A percentile compares a stretch with the other conserved stretches of the same genome.
These are phyloP conservation scores for Picocystis sp. DNA, from an alignment of 163 green algal genomes.

Conservation along the genomic window DNA sequence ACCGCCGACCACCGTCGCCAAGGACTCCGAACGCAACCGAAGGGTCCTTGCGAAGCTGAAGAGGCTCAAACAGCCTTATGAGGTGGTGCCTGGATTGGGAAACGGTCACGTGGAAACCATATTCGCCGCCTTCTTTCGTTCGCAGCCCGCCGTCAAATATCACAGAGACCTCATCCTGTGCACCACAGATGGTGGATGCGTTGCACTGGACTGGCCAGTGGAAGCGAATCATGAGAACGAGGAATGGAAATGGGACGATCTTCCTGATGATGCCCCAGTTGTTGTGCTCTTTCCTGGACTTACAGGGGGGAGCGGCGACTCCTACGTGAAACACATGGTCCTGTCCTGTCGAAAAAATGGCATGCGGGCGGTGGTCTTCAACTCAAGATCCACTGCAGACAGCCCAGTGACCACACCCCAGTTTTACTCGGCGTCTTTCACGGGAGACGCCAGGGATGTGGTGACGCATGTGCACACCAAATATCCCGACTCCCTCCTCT, in stretches of 20 bases:
- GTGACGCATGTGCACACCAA: constrained; percentile 37
- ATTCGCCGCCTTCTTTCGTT: constrained; percentile 41
- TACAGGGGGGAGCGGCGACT: constrained; percentile 70
- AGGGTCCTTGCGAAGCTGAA: too few relatives aligned
- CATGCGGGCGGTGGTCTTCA: constrained; percentile 79
- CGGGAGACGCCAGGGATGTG: constrained; percentile 54
- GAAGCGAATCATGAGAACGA: not conserved
- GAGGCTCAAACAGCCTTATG: constrained; percentile 1
- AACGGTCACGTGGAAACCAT: constrained; percentile 62
- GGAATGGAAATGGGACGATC: constrained; percentile 5
- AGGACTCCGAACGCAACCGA: too few relatives aligned
- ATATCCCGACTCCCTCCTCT: constrained; percentile 45
- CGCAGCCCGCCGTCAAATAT: constrained; percentile 33
- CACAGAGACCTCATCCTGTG: constrained; percentile 31
- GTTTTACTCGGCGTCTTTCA: constrained; percentile 91
- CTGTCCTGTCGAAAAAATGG: constrained; percentile 22
- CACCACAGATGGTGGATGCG: constrained; percentile 48
- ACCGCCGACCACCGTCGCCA: too few relatives aligned
- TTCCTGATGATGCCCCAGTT: constrained; percentile 56
- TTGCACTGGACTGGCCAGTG: constrained; percentile 51
- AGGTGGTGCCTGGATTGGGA: constrained; percentile 1
- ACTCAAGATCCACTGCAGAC: constrained; percentile 63
- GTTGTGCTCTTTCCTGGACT: constrained; percentile 77
- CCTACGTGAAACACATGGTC: constrained; percentile 67
- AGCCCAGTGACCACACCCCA: constrained; percentile 67